phyloP scores from a whole-genome alignment of 164 flowering plant species.

The Echeveria elegans region DNA sequence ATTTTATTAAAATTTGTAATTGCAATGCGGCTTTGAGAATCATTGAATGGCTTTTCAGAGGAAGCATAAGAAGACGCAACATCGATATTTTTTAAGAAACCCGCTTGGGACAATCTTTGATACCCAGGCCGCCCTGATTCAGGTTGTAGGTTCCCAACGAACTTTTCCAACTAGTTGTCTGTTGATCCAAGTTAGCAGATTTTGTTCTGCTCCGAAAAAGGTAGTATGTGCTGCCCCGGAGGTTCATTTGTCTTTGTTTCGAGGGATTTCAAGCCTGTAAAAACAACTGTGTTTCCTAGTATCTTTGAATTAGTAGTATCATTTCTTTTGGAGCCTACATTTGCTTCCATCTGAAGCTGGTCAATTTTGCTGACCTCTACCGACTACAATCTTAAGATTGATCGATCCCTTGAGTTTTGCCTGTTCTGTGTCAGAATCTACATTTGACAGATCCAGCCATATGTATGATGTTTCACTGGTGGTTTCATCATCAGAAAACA shows the following conservation, averaged over 20 bases:
- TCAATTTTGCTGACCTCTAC: not conserved
- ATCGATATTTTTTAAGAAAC: not conserved
- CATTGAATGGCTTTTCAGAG: not conserved
- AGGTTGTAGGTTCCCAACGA: not conserved
- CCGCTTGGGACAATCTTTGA: not conserved
- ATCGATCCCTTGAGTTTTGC: not conserved
- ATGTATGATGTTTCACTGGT: not conserved
- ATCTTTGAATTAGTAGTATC: slow-evolving; percentile 10
- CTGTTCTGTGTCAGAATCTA: slow-evolving; percentile 3
- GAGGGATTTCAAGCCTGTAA: slow-evolving; percentile 12
- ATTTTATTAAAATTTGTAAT: not conserved
- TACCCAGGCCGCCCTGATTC: no score
- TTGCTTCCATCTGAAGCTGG: not conserved
- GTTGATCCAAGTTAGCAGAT: slow-evolving; percentile 2
- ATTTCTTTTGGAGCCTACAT: not conserved
- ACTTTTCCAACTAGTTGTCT: not conserved
- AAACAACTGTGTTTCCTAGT: slow-evolving; percentile 8
- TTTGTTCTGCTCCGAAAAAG: slow-evolving; percentile 3
- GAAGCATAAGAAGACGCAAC: not conserved
- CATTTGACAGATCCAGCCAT: not conserved
- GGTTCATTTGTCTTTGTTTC: slow-evolving; percentile 13
- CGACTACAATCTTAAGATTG: not conserved
- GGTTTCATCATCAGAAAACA: slow-evolving; percentile 1
- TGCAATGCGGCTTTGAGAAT: not conserved
- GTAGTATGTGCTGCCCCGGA: slow-evolving; percentile 13